Conservation (phyloP, 2,329 filamentous ascomycete genomes). For the Claviceps citrina region DNA sequence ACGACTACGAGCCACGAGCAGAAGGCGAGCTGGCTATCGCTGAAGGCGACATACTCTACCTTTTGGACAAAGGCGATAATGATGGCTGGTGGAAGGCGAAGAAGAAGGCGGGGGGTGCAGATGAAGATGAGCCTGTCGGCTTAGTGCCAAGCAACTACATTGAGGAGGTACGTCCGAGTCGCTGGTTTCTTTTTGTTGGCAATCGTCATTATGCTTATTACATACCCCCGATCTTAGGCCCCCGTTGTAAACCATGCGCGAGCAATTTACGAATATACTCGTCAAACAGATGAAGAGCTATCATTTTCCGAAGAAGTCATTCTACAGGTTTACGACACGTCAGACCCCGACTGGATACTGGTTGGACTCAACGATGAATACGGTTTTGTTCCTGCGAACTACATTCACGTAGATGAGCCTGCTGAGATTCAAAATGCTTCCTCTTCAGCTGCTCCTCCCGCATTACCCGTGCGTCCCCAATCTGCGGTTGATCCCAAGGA, state of each 20-base stretch:
- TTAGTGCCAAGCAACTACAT: slow-evolving; percentile 91
- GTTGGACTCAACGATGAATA: slow-evolving; percentile 74
- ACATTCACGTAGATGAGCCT: slow-evolving; percentile 58
- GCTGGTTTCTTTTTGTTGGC: no score
- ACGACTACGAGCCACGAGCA: slow-evolving; percentile 80
- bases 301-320: slow-evolving; percentile 83
- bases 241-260: slow-evolving; percentile 55
- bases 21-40: slow-evolving; percentile 71
- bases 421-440: slow-evolving; percentile 27
- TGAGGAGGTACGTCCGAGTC: slow-evolving; percentile 51
- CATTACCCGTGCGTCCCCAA: slow-evolving; percentile 28
- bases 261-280: slow-evolving; percentile 94
- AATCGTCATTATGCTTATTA: not conserved
- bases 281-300: slow-evolving; percentile 94
- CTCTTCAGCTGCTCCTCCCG: slow-evolving; percentile 21
- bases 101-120: slow-evolving; percentile 68
- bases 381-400: slow-evolving; percentile 91
- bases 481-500: slow-evolving; percentile 20
- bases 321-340: slow-evolving; percentile 73
- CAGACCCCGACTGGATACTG: slow-evolving; percentile 92
- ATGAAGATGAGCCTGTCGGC: slow-evolving; percentile 82
- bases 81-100: slow-evolving; percentile 93
- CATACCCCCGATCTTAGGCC: slow-evolving; percentile 30
- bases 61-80: slow-evolving; percentile 65
- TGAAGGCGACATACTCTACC: slow-evolving; percentile 79